Evolutionary conservation across 2,329 filamentous ascomycete genomes (phyloP).

Genomic region (Thielaviopsis punctulata): DNA sequence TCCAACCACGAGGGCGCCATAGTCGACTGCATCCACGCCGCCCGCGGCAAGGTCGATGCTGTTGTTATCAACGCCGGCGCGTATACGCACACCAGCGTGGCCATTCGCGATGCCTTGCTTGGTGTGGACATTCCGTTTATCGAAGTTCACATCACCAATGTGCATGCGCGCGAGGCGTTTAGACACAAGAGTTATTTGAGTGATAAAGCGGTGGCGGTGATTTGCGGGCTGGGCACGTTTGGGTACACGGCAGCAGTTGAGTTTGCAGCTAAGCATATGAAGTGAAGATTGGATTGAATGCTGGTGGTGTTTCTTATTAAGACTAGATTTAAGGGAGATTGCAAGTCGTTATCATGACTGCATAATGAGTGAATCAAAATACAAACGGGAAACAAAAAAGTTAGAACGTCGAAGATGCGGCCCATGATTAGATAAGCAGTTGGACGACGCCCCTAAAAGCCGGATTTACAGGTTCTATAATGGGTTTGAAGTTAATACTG

Average conservation of each 20-base stretch:
- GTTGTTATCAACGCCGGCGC: conserved; percentile 63
- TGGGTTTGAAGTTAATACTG: no score
- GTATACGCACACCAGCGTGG: conserved; percentile 61
- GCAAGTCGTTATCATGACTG: conserved; percentile 6
- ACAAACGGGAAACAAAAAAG: no score
- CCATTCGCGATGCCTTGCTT: conserved; percentile 54
- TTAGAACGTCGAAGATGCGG: no score
- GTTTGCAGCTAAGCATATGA: conserved; percentile 29
- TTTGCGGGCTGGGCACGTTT: conserved; percentile 49
- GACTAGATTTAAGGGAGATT: background rate
- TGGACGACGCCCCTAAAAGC: no score
- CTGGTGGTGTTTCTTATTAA: conserved; percentile 18
- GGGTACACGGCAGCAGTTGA: conserved; percentile 46
- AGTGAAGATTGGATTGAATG: no score
- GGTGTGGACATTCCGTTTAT: conserved; percentile 57
- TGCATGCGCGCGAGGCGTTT: conserved; percentile 53
- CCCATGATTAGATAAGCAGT: no score
- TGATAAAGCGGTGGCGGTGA: conserved; percentile 59
- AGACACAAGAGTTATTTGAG: conserved; percentile 54
- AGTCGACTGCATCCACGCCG: conserved; percentile 55
- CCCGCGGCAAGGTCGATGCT: conserved; percentile 39
- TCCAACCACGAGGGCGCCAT: conserved; percentile 65
- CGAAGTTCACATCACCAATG: conserved; percentile 61
- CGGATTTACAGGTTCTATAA: no score
- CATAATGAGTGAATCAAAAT: no score